Conservation (phyloP, 345 rosid genomes). For the Rhodamnia argentea region DNA sequence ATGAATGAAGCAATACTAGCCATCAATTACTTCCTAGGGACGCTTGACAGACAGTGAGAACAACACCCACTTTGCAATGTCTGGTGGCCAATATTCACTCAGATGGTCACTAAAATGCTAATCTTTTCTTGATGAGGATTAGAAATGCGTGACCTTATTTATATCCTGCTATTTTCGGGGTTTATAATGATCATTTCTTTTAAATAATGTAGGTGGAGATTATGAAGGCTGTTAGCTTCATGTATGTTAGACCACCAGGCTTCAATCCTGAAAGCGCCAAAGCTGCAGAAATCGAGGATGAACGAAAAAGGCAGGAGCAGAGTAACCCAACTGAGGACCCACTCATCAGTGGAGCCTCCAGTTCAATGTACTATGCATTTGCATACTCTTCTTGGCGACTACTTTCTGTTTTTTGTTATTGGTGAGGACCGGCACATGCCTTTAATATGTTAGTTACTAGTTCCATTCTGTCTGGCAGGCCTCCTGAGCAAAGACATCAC, state of each 20-base stretch:
- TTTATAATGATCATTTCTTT: background rate
- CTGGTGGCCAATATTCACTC: background rate
- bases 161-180: background rate
- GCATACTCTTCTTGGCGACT: background rate
- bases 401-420: background rate
- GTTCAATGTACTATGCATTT: constrained; percentile 24
- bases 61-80: background rate
- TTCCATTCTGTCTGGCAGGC: background rate
- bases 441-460: background rate
- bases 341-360: constrained; percentile 10
- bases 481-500: constrained; percentile 6
- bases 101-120: background rate
- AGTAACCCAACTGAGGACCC: constrained; percentile 16
- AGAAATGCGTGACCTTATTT: background rate
- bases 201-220: constrained; percentile 45
- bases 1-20: background rate
- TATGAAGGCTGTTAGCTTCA: constrained; percentile 96
- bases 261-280: constrained; percentile 93
- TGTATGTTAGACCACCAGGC: constrained; percentile 97
- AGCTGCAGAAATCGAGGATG: constrained; percentile 79
- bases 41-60: background rate
- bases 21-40: background rate
- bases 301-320: constrained; percentile 24
- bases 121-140: background rate
- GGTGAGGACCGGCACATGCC: background rate